Evolutionary conservation across 108 stramenopile genomes (phyloP).

Genomic region (Mayamaea pseudoterrestris): DNA sequence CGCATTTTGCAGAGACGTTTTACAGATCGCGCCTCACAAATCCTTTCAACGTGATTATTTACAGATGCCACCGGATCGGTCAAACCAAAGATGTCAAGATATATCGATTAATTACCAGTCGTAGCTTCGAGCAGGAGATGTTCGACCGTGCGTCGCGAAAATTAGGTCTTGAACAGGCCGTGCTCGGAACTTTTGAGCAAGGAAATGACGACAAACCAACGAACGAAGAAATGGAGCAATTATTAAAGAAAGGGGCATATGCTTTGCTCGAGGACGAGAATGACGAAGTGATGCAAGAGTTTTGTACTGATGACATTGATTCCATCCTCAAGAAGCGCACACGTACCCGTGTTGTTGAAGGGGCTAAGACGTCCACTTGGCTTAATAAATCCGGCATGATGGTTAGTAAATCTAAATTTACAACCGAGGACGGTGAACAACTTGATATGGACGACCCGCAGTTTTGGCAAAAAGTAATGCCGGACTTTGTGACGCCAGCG

Average conservation of each 20-base stretch:
- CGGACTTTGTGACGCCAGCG: slow-evolving; percentile 81
- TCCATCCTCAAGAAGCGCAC: slow-evolving; percentile 78
- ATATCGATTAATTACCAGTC: slow-evolving; percentile 92
- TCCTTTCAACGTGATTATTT: no score
- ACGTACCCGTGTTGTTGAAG: slow-evolving; percentile 80
- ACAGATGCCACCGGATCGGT: slow-evolving; percentile 98
- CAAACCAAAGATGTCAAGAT: slow-evolving; percentile 93
- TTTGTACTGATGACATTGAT: slow-evolving; percentile 86
- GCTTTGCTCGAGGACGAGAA: slow-evolving; percentile 78
- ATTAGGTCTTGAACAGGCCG: slow-evolving; percentile 98
- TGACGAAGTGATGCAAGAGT: slow-evolving; percentile 73
- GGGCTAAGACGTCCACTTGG: slow-evolving; percentile 83
- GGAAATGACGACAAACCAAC: slow-evolving; percentile 80
- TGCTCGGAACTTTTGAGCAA: slow-evolving; percentile 88
- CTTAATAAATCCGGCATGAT: slow-evolving; percentile 76
- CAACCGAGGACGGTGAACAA: slow-evolving; percentile 48
- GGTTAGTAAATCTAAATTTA: slow-evolving; percentile 75
- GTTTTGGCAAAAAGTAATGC: slow-evolving; percentile 95
- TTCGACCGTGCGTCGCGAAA: slow-evolving; percentile 96
- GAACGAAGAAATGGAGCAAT: slow-evolving; percentile 85
- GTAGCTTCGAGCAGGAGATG: slow-evolving; percentile 98
- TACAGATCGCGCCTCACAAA: no score
- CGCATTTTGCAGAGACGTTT: no score
- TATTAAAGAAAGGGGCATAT: slow-evolving; percentile 88
- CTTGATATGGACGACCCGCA: slow-evolving; percentile 84